Evolutionary conservation across 106 monocot species (phyloP).

Genomic region (Allium fistulosum): DNA sequence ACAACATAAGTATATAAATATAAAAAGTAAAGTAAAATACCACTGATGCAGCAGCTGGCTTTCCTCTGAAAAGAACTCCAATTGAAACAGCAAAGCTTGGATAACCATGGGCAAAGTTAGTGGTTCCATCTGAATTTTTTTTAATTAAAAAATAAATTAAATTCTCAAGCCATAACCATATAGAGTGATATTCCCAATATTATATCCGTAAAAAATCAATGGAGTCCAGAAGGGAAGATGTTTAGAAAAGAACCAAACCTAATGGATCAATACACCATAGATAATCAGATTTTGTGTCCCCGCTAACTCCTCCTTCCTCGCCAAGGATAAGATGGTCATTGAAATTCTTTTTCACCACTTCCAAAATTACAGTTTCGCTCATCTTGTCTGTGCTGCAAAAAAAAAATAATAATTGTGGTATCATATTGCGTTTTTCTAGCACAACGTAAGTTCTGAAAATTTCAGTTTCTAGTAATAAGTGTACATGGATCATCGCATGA

Average conservation of each 20-base stretch:
- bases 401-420: neutral
- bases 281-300: conserved; percentile 75
- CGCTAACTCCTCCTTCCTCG: conserved; percentile 97
- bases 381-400: conserved; percentile 86
- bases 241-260: conserved; percentile 38
- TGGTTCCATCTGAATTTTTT: conserved; percentile 82
- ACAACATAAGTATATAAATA: no score
- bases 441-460: no score
- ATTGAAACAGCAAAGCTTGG: conserved; percentile 98
- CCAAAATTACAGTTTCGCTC: conserved; percentile 80
- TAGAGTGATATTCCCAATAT: neutral
- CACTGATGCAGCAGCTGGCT: conserved; percentile 91
- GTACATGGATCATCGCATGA: no score
- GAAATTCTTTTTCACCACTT: conserved; percentile 80
- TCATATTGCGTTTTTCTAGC: no score
- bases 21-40: conserved; percentile 24
- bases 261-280: conserved; percentile 99
- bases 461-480: no score
- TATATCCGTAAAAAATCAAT: no score
- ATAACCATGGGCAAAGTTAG: conserved; percentile 97
- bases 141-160: neutral
- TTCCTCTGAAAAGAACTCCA: conserved; percentile 90
- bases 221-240: neutral
- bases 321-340: conserved; percentile 93
- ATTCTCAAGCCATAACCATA: neutral